Conservation (phyloP, 2,329 filamentous ascomycete species). For the Fonsecaea nubica region DNA sequence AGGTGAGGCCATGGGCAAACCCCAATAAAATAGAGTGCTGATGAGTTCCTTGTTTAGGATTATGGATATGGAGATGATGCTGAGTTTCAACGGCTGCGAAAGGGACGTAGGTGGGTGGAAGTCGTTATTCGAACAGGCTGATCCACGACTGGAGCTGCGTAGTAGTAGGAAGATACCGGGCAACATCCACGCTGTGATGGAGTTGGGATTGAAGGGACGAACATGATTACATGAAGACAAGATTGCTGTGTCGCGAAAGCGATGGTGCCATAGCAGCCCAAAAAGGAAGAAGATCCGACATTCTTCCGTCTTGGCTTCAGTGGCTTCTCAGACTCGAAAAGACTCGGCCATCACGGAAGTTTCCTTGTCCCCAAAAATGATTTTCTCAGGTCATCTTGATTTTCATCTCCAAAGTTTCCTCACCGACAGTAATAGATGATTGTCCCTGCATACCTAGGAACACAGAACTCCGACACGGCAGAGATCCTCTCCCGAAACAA, state of each 20-base stretch:
- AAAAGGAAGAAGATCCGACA: not conserved
- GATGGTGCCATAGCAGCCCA: too few relatives aligned
- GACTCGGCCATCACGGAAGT: too few relatives aligned
- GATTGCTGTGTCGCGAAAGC: too few relatives aligned
- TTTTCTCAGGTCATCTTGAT: not conserved
- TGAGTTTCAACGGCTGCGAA: conserved; percentile 34
- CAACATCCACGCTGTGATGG: conserved; percentile 30
- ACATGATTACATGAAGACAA: not conserved
- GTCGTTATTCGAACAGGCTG: conserved; percentile 28
- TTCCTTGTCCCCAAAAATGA: not conserved
- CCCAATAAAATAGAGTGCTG: not conserved
- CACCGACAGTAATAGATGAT: not conserved
- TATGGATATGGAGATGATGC: conserved; percentile 38
- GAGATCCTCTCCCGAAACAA: not conserved
- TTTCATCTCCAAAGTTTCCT: not conserved
- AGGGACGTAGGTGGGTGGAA: conserved; percentile 35
- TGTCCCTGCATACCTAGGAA: not conserved
- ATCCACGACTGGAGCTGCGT: conserved; percentile 32
- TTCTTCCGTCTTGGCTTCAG: not conserved
- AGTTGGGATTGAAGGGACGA: conserved; percentile 16
- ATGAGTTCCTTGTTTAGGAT: conserved; percentile 11
- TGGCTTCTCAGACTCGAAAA: too few relatives aligned
- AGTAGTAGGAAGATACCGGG: conserved; percentile 26
- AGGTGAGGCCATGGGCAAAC: not conserved
- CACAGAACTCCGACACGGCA: not conserved